These are phyloP conservation scores for Bipolaris gigantea DNA, from an alignment of 2,329 filamentous ascomycete genomes.

Conservation along the genomic window DNA sequence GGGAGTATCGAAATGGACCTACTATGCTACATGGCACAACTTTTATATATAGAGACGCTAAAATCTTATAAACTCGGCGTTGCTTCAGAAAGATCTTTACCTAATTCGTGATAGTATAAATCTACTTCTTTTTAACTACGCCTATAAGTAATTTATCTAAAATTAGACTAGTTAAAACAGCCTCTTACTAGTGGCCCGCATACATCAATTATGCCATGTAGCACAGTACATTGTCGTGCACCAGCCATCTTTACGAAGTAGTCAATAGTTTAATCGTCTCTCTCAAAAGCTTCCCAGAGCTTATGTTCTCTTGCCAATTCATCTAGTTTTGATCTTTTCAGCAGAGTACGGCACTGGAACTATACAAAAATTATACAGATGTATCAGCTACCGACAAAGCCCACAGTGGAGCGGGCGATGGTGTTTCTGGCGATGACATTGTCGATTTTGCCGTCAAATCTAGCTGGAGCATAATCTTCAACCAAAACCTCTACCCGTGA, in stretches of 20 bases:
- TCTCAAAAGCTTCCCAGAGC: not conserved
- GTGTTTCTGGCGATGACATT: constrained; percentile 54
- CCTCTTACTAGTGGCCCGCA: too few relatives aligned
- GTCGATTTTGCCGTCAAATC: constrained; percentile 55
- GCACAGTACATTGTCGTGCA: constrained; percentile 16
- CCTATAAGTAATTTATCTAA: too few relatives aligned
- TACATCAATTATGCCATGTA: too few relatives aligned
- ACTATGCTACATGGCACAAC: too few relatives aligned
- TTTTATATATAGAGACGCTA: too few relatives aligned
- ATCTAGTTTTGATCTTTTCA: constrained; percentile 8
- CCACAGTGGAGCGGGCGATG: not conserved
- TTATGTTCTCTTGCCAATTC: not conserved
- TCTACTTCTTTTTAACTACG: too few relatives aligned
- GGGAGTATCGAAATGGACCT: constrained; percentile 3
- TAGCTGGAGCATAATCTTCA: constrained; percentile 65
- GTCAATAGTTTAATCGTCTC: not conserved
- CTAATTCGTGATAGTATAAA: too few relatives aligned
- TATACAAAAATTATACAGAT: constrained; percentile 13
- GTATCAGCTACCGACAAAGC: constrained; percentile 6
- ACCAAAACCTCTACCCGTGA: constrained; percentile 74
- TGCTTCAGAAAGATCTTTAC: too few relatives aligned
- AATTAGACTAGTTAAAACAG: too few relatives aligned
- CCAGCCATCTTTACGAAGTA: constrained; percentile 15
- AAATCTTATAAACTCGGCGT: too few relatives aligned
- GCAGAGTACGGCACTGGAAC: constrained; percentile 11